Evolutionary conservation across 192 early-diverging fungal species (phyloP).

Genomic region (Mortierella hygrophila): DNA sequence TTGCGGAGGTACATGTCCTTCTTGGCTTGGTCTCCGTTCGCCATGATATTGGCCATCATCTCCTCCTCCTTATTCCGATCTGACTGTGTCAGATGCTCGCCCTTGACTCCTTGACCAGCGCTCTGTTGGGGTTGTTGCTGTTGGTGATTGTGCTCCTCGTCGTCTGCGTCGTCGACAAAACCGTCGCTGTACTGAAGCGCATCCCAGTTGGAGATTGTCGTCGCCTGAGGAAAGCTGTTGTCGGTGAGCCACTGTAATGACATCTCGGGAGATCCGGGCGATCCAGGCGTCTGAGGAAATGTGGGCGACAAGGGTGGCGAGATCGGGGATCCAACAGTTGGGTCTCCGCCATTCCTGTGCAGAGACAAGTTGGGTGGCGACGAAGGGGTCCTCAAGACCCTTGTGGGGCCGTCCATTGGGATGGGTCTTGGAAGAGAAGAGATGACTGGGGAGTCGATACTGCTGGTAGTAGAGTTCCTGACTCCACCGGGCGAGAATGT

Average conservation of each 20-base stretch:
- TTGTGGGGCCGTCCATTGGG: not conserved
- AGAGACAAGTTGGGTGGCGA: conserved; percentile 41
- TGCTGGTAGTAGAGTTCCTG: not conserved
- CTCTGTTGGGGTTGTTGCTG: not conserved
- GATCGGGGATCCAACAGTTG: not conserved
- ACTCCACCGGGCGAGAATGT: not conserved
- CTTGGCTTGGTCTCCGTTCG: conserved; percentile 37
- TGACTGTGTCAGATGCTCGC: conserved; percentile 32
- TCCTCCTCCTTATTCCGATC: conserved; percentile 45
- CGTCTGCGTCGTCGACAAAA: conserved; percentile 5
- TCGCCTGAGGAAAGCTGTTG: conserved; percentile 14
- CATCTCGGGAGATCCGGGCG: conserved; percentile 16
- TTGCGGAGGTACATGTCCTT: conserved; percentile 42
- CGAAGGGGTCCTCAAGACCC: conserved; percentile 28
- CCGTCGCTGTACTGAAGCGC: conserved; percentile 12
- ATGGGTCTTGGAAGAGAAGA: conserved; percentile 12
- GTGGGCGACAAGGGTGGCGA: conserved; percentile 44
- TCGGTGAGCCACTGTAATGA: conserved; percentile 26
- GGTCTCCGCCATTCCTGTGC: not conserved
- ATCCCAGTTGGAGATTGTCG: conserved; percentile 14
- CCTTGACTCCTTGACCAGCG: conserved; percentile 10
- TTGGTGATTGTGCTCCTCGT: conserved; percentile 10
- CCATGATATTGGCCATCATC: conserved; percentile 45
- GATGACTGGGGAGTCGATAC: not conserved
- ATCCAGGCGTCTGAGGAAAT: conserved; percentile 15